phyloP scores from a whole-genome alignment of 257 asterid species.

The Linderniella brevidens region DNA sequence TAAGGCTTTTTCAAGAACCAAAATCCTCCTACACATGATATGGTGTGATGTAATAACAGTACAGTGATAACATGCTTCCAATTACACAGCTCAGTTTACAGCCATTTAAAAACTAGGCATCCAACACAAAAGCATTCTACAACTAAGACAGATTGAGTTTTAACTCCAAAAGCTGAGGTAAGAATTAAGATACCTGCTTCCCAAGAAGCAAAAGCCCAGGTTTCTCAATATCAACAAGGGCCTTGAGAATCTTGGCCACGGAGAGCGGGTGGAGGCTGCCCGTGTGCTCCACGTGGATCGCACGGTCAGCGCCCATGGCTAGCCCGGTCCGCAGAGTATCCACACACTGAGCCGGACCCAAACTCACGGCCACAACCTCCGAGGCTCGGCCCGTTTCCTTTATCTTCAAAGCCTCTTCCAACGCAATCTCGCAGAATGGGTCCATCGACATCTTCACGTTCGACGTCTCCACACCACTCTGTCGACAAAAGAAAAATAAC shows the following conservation, averaged over 20 bases:
- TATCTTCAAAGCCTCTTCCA: conserved; percentile 81
- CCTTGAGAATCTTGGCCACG: conserved; percentile 76
- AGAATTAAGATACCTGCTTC: no score
- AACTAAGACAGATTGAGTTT: not conserved
- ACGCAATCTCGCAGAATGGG: conserved; percentile 90
- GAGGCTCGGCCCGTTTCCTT: conserved; percentile 82
- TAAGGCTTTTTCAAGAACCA: no score
- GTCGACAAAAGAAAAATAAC: conserved; percentile 8
- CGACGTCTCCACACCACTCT: conserved; percentile 82
- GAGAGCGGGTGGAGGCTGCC: conserved; percentile 61
- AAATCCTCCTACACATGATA: no score
- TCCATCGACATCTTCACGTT: conserved; percentile 98
- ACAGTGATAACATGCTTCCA: no score
- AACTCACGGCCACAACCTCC: conserved; percentile 72
- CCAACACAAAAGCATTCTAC: not conserved
- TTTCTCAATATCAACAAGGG: conserved; percentile 68
- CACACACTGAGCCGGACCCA: conserved; percentile 63
- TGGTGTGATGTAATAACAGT: no score
- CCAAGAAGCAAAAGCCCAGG: conserved; percentile 79
- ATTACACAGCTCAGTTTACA: no score
- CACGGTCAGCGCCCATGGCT: conserved; percentile 99
- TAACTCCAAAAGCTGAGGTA: not conserved
- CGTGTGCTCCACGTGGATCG: conserved; percentile 62
- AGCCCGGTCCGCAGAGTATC: conserved; percentile 92
- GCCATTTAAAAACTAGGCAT: no score